Evolutionary conservation across 257 asterid genomes (phyloP).

Genomic region (Plantago major): DNA sequence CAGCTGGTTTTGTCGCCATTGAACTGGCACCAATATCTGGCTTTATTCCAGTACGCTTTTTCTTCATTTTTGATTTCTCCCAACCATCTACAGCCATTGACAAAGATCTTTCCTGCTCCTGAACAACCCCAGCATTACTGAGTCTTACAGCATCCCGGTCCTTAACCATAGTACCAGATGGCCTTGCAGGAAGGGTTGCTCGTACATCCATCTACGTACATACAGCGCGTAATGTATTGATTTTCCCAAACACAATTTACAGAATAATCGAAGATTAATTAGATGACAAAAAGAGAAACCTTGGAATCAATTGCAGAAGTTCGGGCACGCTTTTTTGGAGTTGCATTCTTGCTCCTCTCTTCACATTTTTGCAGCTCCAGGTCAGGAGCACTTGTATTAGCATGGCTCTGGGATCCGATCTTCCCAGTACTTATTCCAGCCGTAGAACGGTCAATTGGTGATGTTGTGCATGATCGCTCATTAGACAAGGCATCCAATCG

Average conservation of each 20-base stretch:
- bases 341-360: constrained; percentile 54
- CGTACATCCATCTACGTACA: constrained; percentile 55
- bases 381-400: constrained; percentile 55
- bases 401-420: constrained; percentile 60
- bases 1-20: constrained; percentile 44
- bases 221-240: constrained; percentile 20
- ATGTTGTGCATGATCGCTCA: constrained; percentile 59
- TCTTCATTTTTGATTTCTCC: constrained; percentile 92
- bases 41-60: constrained; percentile 86
- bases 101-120: constrained; percentile 56
- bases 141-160: constrained; percentile 63
- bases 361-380: constrained; percentile 67
- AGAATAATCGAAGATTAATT: constrained; percentile 5
- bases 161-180: constrained; percentile 54
- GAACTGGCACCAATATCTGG: constrained; percentile 50
- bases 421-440: constrained; percentile 49
- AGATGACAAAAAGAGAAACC: constrained; percentile 38
- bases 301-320: constrained; percentile 73
- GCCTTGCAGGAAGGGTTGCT: constrained; percentile 51
- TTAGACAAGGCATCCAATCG: constrained; percentile 63
- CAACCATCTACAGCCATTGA: constrained; percentile 74
- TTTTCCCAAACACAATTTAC: not conserved
- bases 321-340: constrained; percentile 89
- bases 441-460: constrained; percentile 59
- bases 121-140: constrained; percentile 47